Percentiles rank a stretch among this genome's conserved stretches.
These are phyloP conservation scores for Cytospora schulzeri DNA, from an alignment of 2,329 filamentous ascomycete species.

Conservation along the genomic window DNA sequence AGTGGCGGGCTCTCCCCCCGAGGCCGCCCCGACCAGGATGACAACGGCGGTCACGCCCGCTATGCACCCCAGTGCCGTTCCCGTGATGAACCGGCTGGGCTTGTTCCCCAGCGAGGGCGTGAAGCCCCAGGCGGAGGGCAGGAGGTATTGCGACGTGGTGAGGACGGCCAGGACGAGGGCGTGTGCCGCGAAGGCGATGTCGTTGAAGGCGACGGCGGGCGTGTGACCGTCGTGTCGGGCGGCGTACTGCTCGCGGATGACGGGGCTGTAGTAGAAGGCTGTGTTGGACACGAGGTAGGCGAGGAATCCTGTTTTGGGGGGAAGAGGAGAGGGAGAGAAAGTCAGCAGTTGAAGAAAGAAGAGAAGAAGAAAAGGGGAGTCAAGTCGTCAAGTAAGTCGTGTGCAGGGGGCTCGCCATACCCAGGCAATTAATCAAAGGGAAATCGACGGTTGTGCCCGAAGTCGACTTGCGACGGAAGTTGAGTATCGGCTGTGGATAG, in stretches of 20 bases:
- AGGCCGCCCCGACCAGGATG: slow-evolving; percentile 45
- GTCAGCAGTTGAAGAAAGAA: slow-evolving; percentile 8
- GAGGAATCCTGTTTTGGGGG: slow-evolving; percentile 58
- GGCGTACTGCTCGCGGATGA: slow-evolving; percentile 82
- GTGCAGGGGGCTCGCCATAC: slow-evolving; percentile 37
- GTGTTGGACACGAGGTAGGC: slow-evolving; percentile 76
- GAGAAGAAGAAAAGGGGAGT: background rate
- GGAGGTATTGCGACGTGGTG: slow-evolving; percentile 77
- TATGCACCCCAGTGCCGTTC: slow-evolving; percentile 70
- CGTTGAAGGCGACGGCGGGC: slow-evolving; percentile 87
- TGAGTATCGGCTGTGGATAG: slow-evolving; percentile 86
- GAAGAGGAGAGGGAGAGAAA: too few relatives aligned
- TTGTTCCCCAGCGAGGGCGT: slow-evolving; percentile 56
- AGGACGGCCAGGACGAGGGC: slow-evolving; percentile 72
- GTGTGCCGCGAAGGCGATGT: slow-evolving; percentile 85
- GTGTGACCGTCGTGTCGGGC: slow-evolving; percentile 72
- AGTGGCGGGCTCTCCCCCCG: slow-evolving; percentile 40
- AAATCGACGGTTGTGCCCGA: slow-evolving; percentile 87
- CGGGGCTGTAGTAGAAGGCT: slow-evolving; percentile 76
- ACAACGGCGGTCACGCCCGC: slow-evolving; percentile 57
- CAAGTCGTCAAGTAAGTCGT: too few relatives aligned
- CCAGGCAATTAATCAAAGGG: slow-evolving; percentile 70
- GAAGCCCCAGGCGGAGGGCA: slow-evolving; percentile 74
- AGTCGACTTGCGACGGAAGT: slow-evolving; percentile 75
- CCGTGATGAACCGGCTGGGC: slow-evolving; percentile 63